These are phyloP conservation scores for Aspergillus novofumigatus DNA, from an alignment of 2,329 filamentous ascomycete species.

Conservation along the genomic window DNA sequence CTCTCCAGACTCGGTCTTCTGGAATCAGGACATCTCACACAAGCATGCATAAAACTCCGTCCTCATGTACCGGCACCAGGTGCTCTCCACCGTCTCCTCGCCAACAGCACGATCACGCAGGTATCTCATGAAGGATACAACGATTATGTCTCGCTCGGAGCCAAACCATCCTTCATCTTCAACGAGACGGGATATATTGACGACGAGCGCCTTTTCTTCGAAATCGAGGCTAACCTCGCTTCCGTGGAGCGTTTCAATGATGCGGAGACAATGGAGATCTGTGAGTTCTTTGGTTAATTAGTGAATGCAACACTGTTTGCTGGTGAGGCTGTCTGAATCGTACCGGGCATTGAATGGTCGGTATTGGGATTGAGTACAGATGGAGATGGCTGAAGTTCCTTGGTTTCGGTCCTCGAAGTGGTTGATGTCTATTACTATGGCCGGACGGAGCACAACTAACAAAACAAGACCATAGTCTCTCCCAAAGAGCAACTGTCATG, in stretches of 20 bases:
- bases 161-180: background rate
- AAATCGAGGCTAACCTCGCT: background rate
- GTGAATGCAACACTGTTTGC: background rate
- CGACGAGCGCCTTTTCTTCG: background rate
- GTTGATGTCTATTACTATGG: too few species aligned
- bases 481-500: background rate
- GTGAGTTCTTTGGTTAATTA: background rate
- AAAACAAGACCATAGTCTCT: too few species aligned
- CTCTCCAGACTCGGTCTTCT: too few species aligned
- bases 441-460: too few species aligned
- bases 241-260: background rate
- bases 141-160: background rate
- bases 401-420: too few species aligned
- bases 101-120: background rate
- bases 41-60: background rate
- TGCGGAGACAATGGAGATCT: background rate
- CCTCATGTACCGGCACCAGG: background rate
- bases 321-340: too few species aligned
- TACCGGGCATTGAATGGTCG: background rate
- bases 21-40: background rate
- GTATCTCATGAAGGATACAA: background rate
- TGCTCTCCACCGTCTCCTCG: background rate
- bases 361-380: too few species aligned
- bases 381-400: too few species aligned
- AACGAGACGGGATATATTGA: accelerated